Percentiles rank a stretch among this genome's conserved stretches.
Conservation (phyloP, 2,329 filamentous ascomycete species). For the Penicillium sp. region DNA sequence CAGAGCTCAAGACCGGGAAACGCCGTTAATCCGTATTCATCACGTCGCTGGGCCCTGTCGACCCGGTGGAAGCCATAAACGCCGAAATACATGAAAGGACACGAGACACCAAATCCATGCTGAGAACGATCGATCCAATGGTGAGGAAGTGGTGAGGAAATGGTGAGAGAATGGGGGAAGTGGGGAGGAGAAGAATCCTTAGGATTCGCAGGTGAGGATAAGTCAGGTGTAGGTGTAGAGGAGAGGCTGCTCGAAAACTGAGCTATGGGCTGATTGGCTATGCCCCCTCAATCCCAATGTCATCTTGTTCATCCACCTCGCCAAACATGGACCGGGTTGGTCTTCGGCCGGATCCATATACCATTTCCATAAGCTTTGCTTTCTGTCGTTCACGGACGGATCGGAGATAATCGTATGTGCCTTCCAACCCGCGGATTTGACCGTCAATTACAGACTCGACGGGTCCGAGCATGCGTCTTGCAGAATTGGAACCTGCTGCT, state of each 20-base stretch:
- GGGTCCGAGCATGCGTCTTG: slow-evolving; percentile 62
- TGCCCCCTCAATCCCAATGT: slow-evolving; percentile 11
- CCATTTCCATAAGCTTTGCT: slow-evolving; percentile 75
- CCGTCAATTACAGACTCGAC: slow-evolving; percentile 64
- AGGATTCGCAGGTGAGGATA: not conserved
- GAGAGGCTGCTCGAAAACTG: not conserved
- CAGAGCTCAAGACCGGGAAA: slow-evolving; percentile 2
- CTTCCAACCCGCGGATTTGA: slow-evolving; percentile 80
- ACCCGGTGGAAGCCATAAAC: not conserved
- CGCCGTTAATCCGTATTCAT: not conserved
- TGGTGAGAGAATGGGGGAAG: not conserved
- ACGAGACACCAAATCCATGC: not conserved
- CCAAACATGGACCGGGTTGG: slow-evolving; percentile 26
- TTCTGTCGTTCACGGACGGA: slow-evolving; percentile 77
- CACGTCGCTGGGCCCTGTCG: not conserved
- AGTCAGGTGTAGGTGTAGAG: not conserved
- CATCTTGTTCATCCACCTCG: slow-evolving; percentile 18
- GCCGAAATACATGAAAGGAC: not conserved
- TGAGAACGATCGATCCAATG: not conserved
- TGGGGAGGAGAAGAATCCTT: not conserved
- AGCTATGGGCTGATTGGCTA: not conserved
- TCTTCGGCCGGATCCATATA: slow-evolving; percentile 60
- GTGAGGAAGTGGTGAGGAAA: not conserved
- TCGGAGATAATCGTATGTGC: slow-evolving; percentile 76
- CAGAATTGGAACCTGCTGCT: slow-evolving; percentile 20